Evolutionary conservation across 1,284 basidiomycete species (phyloP).

Genomic region (Chalciporus sp.): DNA sequence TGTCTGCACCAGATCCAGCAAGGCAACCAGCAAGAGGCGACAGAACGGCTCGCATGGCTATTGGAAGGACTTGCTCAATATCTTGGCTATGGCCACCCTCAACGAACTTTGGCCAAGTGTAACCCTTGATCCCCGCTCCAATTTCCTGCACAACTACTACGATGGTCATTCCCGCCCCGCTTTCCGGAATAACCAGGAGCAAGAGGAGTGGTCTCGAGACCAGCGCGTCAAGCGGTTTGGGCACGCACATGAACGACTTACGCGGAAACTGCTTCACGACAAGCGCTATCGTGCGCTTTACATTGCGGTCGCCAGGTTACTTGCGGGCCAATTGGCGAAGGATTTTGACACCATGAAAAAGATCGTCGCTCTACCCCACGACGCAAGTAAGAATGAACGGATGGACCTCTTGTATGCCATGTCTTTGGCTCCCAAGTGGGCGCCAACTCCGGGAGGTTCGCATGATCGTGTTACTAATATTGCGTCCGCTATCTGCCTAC

Average conservation of each 20-base stretch:
- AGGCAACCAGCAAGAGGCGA: constrained; percentile 29
- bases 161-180: constrained; percentile 5
- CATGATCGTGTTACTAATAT: constrained; percentile 69
- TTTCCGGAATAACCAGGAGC: constrained; percentile 23
- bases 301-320: constrained; percentile 61
- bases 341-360: constrained; percentile 47
- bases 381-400: constrained; percentile 36
- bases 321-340: constrained; percentile 50
- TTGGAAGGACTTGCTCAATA: constrained; percentile 71
- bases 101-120: constrained; percentile 42
- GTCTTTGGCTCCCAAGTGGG: constrained; percentile 69
- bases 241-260: constrained; percentile 40
- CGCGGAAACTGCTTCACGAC: constrained; percentile 47
- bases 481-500: constrained; percentile 57
- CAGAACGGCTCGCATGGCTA: constrained; percentile 53
- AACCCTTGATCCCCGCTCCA: constrained; percentile 8
- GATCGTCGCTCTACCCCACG: constrained; percentile 32
- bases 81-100: constrained; percentile 54
- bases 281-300: constrained; percentile 62
- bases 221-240: constrained; percentile 27
- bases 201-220: constrained; percentile 33
- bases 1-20: constrained; percentile 38
- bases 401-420: constrained; percentile 44
- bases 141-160: constrained; percentile 38
- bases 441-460: constrained; percentile 56